phyloP scores from a whole-genome alignment of 257 asterid species.

The Solanum dulcamara region DNA sequence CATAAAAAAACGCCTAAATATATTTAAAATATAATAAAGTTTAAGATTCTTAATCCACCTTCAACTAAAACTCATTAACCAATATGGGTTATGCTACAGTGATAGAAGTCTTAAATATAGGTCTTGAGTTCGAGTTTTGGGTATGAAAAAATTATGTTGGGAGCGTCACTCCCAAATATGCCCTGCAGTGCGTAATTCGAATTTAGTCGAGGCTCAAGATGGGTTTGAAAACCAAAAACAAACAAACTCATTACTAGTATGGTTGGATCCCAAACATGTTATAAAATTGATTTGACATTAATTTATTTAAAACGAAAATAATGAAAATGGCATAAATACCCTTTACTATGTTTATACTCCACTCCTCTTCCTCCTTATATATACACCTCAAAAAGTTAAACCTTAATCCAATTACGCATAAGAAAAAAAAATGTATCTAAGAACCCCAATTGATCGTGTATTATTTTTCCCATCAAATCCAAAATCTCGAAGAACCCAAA shows the following conservation, averaged over 20 bases:
- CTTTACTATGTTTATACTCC: background rate
- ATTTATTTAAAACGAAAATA: background rate
- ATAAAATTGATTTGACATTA: background rate
- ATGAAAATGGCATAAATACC: background rate
- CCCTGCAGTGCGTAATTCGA: too few species aligned
- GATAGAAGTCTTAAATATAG: too few species aligned
- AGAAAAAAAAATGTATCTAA: background rate
- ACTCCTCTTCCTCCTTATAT: background rate
- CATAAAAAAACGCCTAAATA: too few species aligned
- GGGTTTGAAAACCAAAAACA: too few species aligned
- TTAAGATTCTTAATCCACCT: background rate
- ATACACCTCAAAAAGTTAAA: background rate
- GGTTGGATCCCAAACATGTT: background rate
- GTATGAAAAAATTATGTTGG: too few species aligned
- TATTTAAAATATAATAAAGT: background rate
- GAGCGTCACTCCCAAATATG: too few species aligned
- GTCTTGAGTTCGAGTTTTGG: too few species aligned
- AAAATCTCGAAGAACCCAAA: background rate
- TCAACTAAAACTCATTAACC: background rate
- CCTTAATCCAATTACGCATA: background rate
- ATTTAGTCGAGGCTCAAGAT: too few species aligned
- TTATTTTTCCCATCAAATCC: constrained; percentile 3
- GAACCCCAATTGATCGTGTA: background rate
- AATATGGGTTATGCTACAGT: too few species aligned
- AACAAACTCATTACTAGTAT: too few species aligned